These are phyloP conservation scores for Serendipita sp. DNA, from an alignment of 768 basidiomycete genomes.

Conservation along the genomic window DNA sequence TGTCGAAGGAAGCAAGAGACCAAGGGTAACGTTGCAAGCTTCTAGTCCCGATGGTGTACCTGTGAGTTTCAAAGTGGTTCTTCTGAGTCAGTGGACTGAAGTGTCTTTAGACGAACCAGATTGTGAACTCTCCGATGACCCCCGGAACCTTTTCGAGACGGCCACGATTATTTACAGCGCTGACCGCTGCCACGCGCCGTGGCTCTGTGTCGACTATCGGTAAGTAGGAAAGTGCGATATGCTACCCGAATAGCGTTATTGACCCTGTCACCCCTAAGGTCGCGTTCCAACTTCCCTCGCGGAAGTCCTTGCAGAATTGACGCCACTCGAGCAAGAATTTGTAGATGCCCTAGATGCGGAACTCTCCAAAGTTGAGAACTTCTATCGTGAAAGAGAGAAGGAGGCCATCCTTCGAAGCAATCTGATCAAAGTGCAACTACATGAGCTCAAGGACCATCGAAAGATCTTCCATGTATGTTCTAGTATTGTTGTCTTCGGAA, in stretches of 20 bases:
- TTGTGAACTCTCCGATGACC: no score
- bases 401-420: slow-evolving; percentile 18
- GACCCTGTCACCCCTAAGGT: background rate
- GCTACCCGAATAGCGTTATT: background rate
- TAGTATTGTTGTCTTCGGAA: background rate
- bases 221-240: no score
- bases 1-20: background rate
- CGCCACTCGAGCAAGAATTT: slow-evolving; percentile 49
- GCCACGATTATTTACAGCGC: background rate
- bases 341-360: slow-evolving; percentile 63
- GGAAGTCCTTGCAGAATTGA: slow-evolving; percentile 33
- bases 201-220: no score
- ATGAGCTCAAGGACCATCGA: slow-evolving; percentile 57
- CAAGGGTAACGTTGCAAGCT: no score
- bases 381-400: slow-evolving; percentile 58
- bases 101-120: no score
- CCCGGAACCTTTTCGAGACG: background rate
- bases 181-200: background rate
- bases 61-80: no score
- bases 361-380: slow-evolving; percentile 69
- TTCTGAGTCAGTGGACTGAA: no score
- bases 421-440: slow-evolving; percentile 46
- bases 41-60: no score
- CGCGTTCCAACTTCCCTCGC: slow-evolving; percentile 13
- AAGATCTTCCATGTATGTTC: slow-evolving; percentile 37